Evolutionary conservation across 768 basidiomycete species (phyloP).

Genomic region (Hirschioporus abietinus): DNA sequence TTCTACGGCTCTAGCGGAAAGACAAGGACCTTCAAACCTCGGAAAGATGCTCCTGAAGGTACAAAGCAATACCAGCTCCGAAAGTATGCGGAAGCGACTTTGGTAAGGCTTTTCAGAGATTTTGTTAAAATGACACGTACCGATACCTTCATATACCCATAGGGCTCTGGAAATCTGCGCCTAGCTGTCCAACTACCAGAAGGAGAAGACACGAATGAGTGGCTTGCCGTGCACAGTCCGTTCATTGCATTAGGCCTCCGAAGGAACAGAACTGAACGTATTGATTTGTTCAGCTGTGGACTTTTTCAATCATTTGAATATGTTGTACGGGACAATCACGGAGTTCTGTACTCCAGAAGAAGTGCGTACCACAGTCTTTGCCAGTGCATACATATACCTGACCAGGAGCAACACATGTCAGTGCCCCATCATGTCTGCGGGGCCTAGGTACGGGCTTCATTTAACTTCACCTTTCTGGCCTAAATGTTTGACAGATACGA

Average conservation of each 20-base stretch:
- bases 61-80: conserved; percentile 97
- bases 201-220: conserved; percentile 95
- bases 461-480: neutral
- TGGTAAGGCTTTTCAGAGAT: conserved; percentile 44
- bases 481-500: conserved; percentile 58
- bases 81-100: conserved; percentile 95
- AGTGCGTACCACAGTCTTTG: conserved; percentile 38
- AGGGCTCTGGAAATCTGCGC: conserved; percentile 95
- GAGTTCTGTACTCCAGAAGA: conserved; percentile 96
- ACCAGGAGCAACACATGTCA: conserved; percentile 22
- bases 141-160: neutral
- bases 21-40: conserved; percentile 93
- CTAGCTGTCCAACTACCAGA: conserved; percentile 92
- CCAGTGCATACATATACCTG: conserved; percentile 7
- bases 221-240: conserved; percentile 98
- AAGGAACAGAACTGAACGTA: conserved; percentile 3
- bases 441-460: conserved; percentile 62
- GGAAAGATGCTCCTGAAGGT: conserved; percentile 91
- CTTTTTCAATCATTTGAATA: conserved; percentile 99
- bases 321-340: conserved; percentile 97
- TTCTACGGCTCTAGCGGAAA: conserved; percentile 54
- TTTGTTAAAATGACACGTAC: neutral
- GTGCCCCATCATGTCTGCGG: conserved; percentile 97
- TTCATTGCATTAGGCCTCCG: conserved; percentile 8
- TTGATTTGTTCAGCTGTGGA: conserved; percentile 68